phyloP scores from a whole-genome alignment of 225 moss, liverwort and hornwort genomes.

The Anthoceros angustus region DNA sequence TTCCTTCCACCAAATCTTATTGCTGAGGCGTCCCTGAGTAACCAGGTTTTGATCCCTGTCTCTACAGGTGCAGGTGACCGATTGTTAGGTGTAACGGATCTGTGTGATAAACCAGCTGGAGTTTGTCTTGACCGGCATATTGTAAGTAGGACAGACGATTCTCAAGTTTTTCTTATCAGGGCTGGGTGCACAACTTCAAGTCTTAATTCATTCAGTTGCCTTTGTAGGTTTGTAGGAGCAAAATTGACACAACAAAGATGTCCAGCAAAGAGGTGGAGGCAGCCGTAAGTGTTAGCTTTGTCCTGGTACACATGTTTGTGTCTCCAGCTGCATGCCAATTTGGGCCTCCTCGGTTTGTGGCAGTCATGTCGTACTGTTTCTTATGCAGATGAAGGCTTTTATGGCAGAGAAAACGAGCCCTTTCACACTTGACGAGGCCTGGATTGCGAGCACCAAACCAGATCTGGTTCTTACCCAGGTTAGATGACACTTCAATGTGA shows the following conservation, averaged over 20 bases:
- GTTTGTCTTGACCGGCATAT: conserved; percentile 24
- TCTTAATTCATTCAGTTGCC: background rate
- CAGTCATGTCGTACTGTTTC: background rate
- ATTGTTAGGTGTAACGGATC: conserved; percentile 41
- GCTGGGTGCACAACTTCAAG: background rate
- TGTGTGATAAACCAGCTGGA: conserved; percentile 37
- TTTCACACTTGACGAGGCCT: conserved; percentile 41
- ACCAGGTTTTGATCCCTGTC: background rate
- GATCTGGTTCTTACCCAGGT: conserved; percentile 48
- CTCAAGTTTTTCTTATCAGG: background rate
- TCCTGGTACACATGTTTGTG: too few relatives aligned
- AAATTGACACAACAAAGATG: conserved; percentile 31
- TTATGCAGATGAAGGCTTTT: conserved; percentile 28
- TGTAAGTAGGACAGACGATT: conserved; percentile 18
- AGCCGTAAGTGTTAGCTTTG: conserved; percentile 16
- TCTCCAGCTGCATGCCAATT: too few relatives aligned
- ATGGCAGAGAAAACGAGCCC: conserved; percentile 34
- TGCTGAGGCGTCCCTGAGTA: too few relatives aligned
- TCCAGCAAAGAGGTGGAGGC: conserved; percentile 35
- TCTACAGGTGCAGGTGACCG: conserved; percentile 41
- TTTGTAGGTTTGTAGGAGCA: conserved; percentile 34
- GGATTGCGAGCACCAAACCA: conserved; percentile 48
- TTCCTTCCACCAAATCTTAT: too few relatives aligned
- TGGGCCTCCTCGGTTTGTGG: background rate
- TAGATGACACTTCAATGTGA: conserved; percentile 2